phyloP scores from a whole-genome alignment of 2,329 filamentous ascomycete species.

The Dactylellina leptospora region DNA sequence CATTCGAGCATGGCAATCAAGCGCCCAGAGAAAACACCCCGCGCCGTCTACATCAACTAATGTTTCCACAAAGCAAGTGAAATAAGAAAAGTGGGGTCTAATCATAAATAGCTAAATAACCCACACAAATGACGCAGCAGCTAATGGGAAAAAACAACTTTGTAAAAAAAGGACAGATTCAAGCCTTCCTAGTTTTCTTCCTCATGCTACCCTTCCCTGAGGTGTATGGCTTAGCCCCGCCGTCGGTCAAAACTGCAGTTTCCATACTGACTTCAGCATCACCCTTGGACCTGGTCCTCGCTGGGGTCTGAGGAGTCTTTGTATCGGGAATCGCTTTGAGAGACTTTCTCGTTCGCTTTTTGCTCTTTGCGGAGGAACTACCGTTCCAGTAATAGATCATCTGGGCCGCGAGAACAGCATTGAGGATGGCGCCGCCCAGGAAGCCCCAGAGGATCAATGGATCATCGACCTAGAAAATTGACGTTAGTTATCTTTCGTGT shows the following conservation, averaged over 20 bases:
- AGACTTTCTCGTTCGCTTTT: conserved; percentile 57
- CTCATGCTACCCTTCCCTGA: conserved; percentile 45
- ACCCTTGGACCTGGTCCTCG: conserved; percentile 44
- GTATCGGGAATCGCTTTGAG: conserved; percentile 57
- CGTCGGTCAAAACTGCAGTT: conserved; percentile 45
- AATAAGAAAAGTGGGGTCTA: not conserved
- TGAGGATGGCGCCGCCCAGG: conserved; percentile 88
- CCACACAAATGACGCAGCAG: not conserved
- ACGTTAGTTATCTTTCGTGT: not conserved
- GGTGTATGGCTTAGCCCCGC: conserved; percentile 33
- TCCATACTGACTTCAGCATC: conserved; percentile 50
- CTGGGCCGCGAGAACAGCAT: conserved; percentile 83
- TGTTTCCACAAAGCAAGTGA: not conserved
- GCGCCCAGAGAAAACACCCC: not conserved
- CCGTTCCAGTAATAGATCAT: conserved; percentile 97
- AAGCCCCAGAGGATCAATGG: conserved; percentile 96
- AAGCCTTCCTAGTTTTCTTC: conserved; percentile 49
- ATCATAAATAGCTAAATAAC: not conserved
- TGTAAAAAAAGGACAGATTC: not conserved
- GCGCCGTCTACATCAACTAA: conserved; percentile 4
- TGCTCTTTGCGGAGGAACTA: conserved; percentile 54
- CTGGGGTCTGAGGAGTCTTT: conserved; percentile 43
- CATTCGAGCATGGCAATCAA: not conserved
- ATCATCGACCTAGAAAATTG: conserved; percentile 73
- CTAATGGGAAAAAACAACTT: conserved; percentile 1